Evolutionary conservation across 257 asterid genomes (phyloP).

Genomic region (Ligustrum vulgare): DNA sequence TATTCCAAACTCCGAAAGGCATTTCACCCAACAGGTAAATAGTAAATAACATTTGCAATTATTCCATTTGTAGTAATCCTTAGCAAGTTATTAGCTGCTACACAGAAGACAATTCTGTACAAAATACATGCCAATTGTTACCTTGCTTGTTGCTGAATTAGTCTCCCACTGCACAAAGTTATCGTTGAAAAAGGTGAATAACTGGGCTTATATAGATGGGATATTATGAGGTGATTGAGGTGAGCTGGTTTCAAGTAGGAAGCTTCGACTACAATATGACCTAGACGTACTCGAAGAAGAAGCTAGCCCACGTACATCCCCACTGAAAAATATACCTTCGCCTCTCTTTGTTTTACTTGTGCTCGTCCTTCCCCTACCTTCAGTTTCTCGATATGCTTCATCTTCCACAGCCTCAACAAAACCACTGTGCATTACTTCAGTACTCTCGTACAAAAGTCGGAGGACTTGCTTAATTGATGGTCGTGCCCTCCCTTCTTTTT

Average conservation of each 20-base stretch:
- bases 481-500: slow-evolving; percentile 72
- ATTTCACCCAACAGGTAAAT: no score
- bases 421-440: slow-evolving; percentile 68
- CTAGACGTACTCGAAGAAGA: slow-evolving; percentile 92
- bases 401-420: slow-evolving; percentile 77
- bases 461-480: slow-evolving; percentile 93
- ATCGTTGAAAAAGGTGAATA: neutral
- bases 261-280: slow-evolving; percentile 80
- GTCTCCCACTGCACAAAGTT: neutral
- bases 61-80: neutral
- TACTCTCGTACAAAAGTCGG: slow-evolving; percentile 77
- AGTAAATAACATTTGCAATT: neutral
- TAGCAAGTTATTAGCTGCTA: neutral
- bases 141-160: neutral
- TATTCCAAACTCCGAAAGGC: neutral
- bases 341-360: slow-evolving; percentile 45
- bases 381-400: slow-evolving; percentile 48
- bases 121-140: neutral
- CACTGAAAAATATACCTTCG: slow-evolving; percentile 43
- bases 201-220: slow-evolving; percentile 41
- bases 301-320: slow-evolving; percentile 69
- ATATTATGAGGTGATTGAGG: slow-evolving; percentile 63
- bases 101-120: no score
- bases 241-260: slow-evolving; percentile 67
- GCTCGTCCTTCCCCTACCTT: slow-evolving; percentile 56